phyloP scores from a whole-genome alignment of 768 basidiomycete species.

The Termitomyces sp. region DNA sequence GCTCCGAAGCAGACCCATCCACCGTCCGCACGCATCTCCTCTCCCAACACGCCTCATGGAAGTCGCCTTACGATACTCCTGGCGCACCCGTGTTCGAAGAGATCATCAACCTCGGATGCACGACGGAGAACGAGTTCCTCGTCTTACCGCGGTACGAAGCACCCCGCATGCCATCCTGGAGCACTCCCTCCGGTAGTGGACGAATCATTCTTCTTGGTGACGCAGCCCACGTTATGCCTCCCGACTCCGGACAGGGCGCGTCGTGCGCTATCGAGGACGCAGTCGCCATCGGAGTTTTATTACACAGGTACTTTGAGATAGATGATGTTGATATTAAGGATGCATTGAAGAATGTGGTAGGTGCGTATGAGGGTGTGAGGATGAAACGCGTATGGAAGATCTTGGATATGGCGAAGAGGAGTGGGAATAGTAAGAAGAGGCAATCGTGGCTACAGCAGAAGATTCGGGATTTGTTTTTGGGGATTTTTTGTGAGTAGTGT shows the following conservation, averaged over 20 bases:
- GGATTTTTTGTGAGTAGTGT: conserved; percentile 28
- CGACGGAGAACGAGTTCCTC: conserved; percentile 21
- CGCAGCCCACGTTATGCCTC: conserved; percentile 43
- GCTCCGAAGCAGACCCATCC: conserved; percentile 19
- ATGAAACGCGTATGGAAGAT: conserved; percentile 16
- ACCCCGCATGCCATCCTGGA: conserved; percentile 34
- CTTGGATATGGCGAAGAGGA: conserved; percentile 30
- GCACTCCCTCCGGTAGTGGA: conserved; percentile 26
- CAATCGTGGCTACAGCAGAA: conserved; percentile 27
- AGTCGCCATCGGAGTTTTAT: conserved; percentile 21
- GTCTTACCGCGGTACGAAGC: conserved; percentile 36
- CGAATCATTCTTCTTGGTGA: conserved; percentile 39
- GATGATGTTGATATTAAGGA: conserved; percentile 8
- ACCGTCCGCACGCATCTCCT: conserved; percentile 28
- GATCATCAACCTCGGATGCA: conserved; percentile 28
- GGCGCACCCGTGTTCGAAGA: conserved; percentile 20
- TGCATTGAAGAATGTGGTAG: conserved; percentile 5
- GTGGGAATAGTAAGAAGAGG: conserved; percentile 29
- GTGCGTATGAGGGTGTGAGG: not conserved
- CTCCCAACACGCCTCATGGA: conserved; percentile 30
- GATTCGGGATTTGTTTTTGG: conserved; percentile 31
- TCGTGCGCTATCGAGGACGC: conserved; percentile 40
- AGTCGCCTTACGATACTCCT: conserved; percentile 30
- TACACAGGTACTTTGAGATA: conserved; percentile 15
- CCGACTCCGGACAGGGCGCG: conserved; percentile 39